A percentile compares a stretch with the other conserved stretches of the same genome.
phyloP scores from a whole-genome alignment of 2,329 filamentous ascomycete genomes.

The Aspergillus hiratsukae region DNA sequence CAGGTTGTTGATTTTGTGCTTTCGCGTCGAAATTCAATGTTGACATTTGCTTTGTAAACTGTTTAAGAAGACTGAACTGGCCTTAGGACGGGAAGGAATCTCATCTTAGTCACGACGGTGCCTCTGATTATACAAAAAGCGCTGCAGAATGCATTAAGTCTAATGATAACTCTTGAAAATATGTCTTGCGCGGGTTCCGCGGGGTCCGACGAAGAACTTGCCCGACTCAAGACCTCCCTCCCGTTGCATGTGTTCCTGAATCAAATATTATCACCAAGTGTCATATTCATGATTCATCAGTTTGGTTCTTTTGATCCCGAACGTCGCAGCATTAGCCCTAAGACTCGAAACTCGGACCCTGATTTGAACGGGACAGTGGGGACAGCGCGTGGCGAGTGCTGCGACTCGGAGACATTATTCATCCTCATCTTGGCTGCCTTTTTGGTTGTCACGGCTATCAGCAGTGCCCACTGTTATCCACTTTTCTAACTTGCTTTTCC shows the following conservation, averaged over 20 bases:
- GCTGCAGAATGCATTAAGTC: too few species aligned
- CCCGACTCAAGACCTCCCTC: too few species aligned
- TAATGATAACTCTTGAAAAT: too few species aligned
- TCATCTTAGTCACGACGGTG: neutral
- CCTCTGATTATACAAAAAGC: neutral
- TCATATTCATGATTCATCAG: too few species aligned
- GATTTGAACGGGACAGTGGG: neutral
- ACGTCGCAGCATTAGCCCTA: too few species aligned
- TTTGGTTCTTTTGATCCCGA: too few species aligned
- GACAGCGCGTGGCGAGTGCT: neutral
- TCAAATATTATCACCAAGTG: too few species aligned
- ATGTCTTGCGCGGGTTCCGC: too few species aligned
- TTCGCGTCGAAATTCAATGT: neutral
- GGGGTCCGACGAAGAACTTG: too few species aligned
- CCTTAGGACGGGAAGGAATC: neutral
- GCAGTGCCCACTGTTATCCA: neutral
- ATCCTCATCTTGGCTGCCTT: constrained; percentile 22
- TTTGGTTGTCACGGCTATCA: constrained; percentile 2
- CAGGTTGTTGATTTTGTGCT: neutral
- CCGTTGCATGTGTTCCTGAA: too few species aligned
- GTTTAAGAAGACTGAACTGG: neutral
- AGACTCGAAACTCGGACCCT: neutral
- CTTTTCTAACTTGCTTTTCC: constrained; percentile 4
- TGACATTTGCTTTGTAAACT: neutral
- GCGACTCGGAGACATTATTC: neutral